Percentiles rank a stretch among this genome's conserved stretches.
Evolutionary conservation across 495 filamentous ascomycete genomes (phyloP).

Genomic region (Hypoxylon fuscum): DNA sequence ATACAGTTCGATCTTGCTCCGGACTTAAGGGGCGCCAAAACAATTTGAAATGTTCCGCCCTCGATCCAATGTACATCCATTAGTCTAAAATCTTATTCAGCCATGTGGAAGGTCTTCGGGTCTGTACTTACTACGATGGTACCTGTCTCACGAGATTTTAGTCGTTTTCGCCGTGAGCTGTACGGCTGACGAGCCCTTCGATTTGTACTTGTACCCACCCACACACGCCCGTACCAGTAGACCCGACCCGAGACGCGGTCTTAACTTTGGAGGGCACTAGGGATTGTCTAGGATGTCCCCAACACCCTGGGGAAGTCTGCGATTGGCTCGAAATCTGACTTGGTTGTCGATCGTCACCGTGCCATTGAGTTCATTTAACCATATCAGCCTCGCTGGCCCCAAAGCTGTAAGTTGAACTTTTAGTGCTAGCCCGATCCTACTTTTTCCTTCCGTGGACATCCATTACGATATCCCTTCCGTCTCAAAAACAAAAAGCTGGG

Average conservation of each 20-base stretch:
- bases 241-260: slow-evolving; percentile 35
- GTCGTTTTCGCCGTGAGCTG: not conserved
- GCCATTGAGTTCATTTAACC: slow-evolving; percentile 34
- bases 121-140: slow-evolving; percentile 35
- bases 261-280: slow-evolving; percentile 23
- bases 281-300: slow-evolving; percentile 29
- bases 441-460: slow-evolving; percentile 21
- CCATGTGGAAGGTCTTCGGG: slow-evolving; percentile 15
- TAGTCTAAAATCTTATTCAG: slow-evolving; percentile 33
- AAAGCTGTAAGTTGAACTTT: slow-evolving; percentile 6
- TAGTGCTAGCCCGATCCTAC: slow-evolving; percentile 27
- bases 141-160: slow-evolving; percentile 6
- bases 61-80: slow-evolving; percentile 16
- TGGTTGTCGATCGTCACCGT: slow-evolving; percentile 32
- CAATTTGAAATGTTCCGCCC: slow-evolving; percentile 23
- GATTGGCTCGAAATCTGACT: slow-evolving; percentile 26
- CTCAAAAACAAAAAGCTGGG: not conserved
- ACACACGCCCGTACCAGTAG: slow-evolving; percentile 27
- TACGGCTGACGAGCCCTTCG: not conserved
- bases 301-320: slow-evolving; percentile 25
- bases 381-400: slow-evolving; percentile 39
- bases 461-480: slow-evolving; percentile 33
- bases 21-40: slow-evolving; percentile 32
- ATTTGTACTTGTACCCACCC: slow-evolving; percentile 23
- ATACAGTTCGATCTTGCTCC: slow-evolving; percentile 2